Base-by-base conservation (phyloP, 2,329 filamentous ascomycete genomes). In the Stachybotrys chlorohalonatus region DNA sequence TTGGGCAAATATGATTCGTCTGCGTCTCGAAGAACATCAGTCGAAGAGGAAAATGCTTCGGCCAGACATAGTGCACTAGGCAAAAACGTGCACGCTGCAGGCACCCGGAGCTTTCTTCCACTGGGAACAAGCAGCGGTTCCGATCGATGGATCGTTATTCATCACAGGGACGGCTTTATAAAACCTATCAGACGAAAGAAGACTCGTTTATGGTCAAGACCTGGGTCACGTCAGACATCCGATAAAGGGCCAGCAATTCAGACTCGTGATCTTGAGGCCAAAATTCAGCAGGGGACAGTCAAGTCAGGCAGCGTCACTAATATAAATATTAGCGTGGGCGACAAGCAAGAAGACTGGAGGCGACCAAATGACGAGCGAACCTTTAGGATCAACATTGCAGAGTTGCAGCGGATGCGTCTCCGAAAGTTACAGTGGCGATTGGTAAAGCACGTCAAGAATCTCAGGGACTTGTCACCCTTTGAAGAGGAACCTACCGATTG, bases 351-450 rank as follows among this genome's bases (percentile, higher is more conserved):
- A 11, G 48, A 30, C 11, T 50, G 15, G 48, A 15, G 9, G 8
- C 8, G 48, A 30, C 8, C 15, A 8, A 30, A 31, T n/a, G 48
- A 50, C 9, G 24, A 50, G 9, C 15, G 9, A 30, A 50, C 15
- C 48, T 53, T 53, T 42, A 11, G 51, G 16, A 47, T 53, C 39
- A 47, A 47, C 31, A 15, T 53, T n/a, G 51, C 51, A 47, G 51
- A 53, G 16, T 13, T 53, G 16, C 51, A 53, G 30, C 11, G 51
- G 30, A 47, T 53, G 39, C n/a, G 36, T 11, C n/a, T 53, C 8
- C 32, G 51, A 7, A 53, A 53, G 47, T 11, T 53, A 16, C 51
- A 53, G 30, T 53, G 51, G 7, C 17, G 30, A 31, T 30, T 53
- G 9, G 51, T 45, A 15, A 31, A 24, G 17, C 51, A 53, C 36